Evolutionary conservation across 495 filamentous ascomycete genomes (phyloP).

Genomic region (Haplographium delicatum): DNA sequence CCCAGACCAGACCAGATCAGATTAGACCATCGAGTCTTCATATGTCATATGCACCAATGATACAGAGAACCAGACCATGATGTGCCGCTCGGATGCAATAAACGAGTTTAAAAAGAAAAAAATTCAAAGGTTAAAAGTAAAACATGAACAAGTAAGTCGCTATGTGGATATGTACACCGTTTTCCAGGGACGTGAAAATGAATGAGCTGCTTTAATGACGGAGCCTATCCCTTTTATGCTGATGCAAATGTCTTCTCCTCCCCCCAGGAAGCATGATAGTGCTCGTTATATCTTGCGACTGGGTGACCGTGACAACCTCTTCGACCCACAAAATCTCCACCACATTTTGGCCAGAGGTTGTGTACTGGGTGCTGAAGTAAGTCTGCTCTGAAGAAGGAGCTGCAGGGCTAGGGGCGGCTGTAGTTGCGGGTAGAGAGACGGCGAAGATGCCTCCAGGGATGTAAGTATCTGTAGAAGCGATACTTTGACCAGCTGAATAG

Average conservation of each 20-base stretch:
- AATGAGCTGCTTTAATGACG: too few relatives aligned
- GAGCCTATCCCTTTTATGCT: too few relatives aligned
- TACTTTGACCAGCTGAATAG: slow-evolving; percentile 9
- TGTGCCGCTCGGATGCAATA: too few relatives aligned
- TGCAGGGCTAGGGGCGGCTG: background rate
- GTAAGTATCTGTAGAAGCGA: slow-evolving; percentile 18
- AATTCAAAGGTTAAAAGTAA: too few relatives aligned
- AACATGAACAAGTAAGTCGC: too few relatives aligned
- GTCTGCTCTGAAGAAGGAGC: slow-evolving; percentile 3
- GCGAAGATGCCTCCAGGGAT: slow-evolving; percentile 22
- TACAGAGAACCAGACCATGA: too few relatives aligned
- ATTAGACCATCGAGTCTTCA: too few relatives aligned
- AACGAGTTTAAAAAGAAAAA: too few relatives aligned
- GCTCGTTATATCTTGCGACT: slow-evolving; percentile 2
- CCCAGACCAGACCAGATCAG: too few relatives aligned
- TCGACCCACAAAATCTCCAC: slow-evolving; percentile 31
- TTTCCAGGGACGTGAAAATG: too few relatives aligned
- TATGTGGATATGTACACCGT: too few relatives aligned
- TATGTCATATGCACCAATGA: too few relatives aligned
- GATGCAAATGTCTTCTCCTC: slow-evolving; percentile 13
- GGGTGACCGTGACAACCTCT: slow-evolving; percentile 28
- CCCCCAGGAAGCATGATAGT: slow-evolving; percentile 1
- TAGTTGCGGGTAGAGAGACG: slow-evolving; percentile 11
- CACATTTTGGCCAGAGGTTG: slow-evolving; percentile 27
- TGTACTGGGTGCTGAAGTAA: slow-evolving; percentile 26